Evolutionary conservation across 2,329 filamentous ascomycete genomes (phyloP).

Genomic region (Sodiomyces alkalinus): DNA sequence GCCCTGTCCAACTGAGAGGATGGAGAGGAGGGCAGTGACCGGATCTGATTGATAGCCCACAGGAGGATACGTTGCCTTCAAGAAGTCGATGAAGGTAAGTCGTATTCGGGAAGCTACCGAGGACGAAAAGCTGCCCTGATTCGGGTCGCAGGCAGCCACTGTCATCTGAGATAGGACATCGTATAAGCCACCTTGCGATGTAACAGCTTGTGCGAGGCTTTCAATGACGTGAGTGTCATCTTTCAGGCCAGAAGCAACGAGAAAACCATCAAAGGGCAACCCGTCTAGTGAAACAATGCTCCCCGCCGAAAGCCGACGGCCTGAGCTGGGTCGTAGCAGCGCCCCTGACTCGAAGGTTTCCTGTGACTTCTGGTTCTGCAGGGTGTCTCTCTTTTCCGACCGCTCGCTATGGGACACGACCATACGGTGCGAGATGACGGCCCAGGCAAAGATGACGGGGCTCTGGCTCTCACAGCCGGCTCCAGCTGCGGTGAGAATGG

Average conservation of each 20-base stretch:
- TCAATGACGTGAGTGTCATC: slow-evolving; percentile 37
- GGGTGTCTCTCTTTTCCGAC: slow-evolving; percentile 42
- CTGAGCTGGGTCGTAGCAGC: slow-evolving; percentile 21
- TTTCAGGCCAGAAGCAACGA: slow-evolving; percentile 31
- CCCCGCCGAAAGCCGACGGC: slow-evolving; percentile 42
- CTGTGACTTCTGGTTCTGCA: slow-evolving; percentile 42
- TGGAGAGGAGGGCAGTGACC: slow-evolving; percentile 47
- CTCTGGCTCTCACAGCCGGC: slow-evolving; percentile 45
- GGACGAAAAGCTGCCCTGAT: slow-evolving; percentile 30
- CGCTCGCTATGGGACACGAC: slow-evolving; percentile 46
- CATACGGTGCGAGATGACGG: slow-evolving; percentile 57
- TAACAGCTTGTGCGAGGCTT: slow-evolving; percentile 31
- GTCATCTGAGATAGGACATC: slow-evolving; percentile 38
- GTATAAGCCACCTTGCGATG: slow-evolving; percentile 35
- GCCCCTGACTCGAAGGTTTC: slow-evolving; percentile 35
- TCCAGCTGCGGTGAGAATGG: slow-evolving; percentile 47
- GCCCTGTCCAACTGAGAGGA: slow-evolving; percentile 39
- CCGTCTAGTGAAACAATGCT: slow-evolving; percentile 48
- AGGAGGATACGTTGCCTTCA: slow-evolving; percentile 50
- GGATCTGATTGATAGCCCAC: slow-evolving; percentile 62
- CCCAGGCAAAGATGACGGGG: slow-evolving; percentile 70
- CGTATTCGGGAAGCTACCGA: slow-evolving; percentile 49
- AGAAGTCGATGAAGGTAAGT: slow-evolving; percentile 50
- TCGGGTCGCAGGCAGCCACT: slow-evolving; percentile 26
- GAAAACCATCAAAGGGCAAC: slow-evolving; percentile 41